Conservation (phyloP, 768 basidiomycete genomes). For the Trametes coccinea region DNA sequence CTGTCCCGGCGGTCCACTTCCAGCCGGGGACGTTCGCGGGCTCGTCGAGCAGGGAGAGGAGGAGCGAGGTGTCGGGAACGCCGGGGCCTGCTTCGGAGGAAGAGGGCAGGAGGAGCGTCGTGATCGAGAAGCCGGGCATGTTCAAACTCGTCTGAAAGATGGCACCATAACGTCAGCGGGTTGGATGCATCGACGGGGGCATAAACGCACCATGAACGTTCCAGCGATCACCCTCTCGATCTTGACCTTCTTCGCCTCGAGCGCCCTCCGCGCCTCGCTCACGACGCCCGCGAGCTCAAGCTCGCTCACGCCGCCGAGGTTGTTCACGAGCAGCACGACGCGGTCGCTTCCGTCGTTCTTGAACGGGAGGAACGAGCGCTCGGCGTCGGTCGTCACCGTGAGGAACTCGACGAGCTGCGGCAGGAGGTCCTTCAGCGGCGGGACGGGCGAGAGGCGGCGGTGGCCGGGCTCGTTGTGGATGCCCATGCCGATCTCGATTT, state of each 20-base stretch:
- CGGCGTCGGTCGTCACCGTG: slow-evolving; percentile 69
- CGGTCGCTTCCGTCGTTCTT: slow-evolving; percentile 59
- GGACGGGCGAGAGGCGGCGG: slow-evolving; percentile 65
- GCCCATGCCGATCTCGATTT: slow-evolving; percentile 89
- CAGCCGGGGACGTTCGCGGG: slow-evolving; percentile 74
- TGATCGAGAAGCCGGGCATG: slow-evolving; percentile 91
- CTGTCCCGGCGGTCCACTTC: slow-evolving; percentile 66
- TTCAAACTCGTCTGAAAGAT: slow-evolving; percentile 74
- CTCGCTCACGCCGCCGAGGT: slow-evolving; percentile 82
- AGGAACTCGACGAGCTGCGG: slow-evolving; percentile 69
- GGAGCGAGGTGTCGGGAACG: slow-evolving; percentile 40
- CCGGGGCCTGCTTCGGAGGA: slow-evolving; percentile 41
- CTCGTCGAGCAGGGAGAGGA: slow-evolving; percentile 68
- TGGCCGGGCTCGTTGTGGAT: slow-evolving; percentile 90
- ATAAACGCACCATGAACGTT: slow-evolving; percentile 74
- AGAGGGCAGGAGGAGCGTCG: slow-evolving; percentile 72
- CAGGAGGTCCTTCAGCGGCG: slow-evolving; percentile 68
- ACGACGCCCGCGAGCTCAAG: slow-evolving; percentile 76
- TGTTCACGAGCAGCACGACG: slow-evolving; percentile 83
- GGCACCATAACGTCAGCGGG: no score
- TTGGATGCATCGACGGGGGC: no score
- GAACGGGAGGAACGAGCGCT: slow-evolving; percentile 78
- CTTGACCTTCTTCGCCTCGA: slow-evolving; percentile 56
- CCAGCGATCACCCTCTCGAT: slow-evolving; percentile 71
- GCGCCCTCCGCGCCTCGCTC: slow-evolving; percentile 54